These are phyloP conservation scores for Triangularia verruculosa DNA, from an alignment of 2,329 filamentous ascomycete genomes.

Conservation along the genomic window DNA sequence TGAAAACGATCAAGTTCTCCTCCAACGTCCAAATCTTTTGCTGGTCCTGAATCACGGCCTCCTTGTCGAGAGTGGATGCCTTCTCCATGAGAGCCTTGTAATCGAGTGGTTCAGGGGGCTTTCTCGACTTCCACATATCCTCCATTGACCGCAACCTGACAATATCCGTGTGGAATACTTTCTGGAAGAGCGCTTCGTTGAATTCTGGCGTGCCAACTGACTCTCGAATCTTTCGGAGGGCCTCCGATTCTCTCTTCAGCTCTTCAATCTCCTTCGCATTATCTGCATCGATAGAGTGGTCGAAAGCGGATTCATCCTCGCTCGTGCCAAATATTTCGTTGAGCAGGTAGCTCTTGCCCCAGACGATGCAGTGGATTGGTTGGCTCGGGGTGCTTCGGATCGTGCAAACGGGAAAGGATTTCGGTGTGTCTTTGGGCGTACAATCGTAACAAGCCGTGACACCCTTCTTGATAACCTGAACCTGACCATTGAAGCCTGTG, in stretches of 20 bases:
- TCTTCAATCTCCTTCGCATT: slow-evolving; percentile 88
- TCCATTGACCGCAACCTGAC: slow-evolving; percentile 79
- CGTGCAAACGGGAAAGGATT: slow-evolving; percentile 93
- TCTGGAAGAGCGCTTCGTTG: slow-evolving; percentile 78
- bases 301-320: slow-evolving; percentile 79
- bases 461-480: slow-evolving; percentile 92
- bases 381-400: slow-evolving; percentile 95
- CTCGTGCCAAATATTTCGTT: slow-evolving; percentile 92
- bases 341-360: slow-evolving; percentile 94
- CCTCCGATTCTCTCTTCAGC: slow-evolving; percentile 76
- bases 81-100: slow-evolving; percentile 61
- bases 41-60: slow-evolving; percentile 60
- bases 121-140: slow-evolving; percentile 91
- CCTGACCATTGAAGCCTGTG: slow-evolving; percentile 95
- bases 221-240: slow-evolving; percentile 76
- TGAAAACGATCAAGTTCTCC: slow-evolving; percentile 84
- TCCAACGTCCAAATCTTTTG: slow-evolving; percentile 77
- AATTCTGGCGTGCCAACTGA: slow-evolving; percentile 79
- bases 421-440: slow-evolving; percentile 82
- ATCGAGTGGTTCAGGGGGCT: slow-evolving; percentile 68
- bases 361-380: slow-evolving; percentile 97
- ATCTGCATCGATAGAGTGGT: slow-evolving; percentile 75
- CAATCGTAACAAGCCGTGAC: slow-evolving; percentile 96
- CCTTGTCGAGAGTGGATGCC: slow-evolving; percentile 46
- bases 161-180: slow-evolving; percentile 87